Percentiles rank a stretch among this genome's conserved stretches.
These are phyloP conservation scores for Entoloma clypeatum DNA, from an alignment of 1,284 basidiomycete genomes.

Conservation along the genomic window DNA sequence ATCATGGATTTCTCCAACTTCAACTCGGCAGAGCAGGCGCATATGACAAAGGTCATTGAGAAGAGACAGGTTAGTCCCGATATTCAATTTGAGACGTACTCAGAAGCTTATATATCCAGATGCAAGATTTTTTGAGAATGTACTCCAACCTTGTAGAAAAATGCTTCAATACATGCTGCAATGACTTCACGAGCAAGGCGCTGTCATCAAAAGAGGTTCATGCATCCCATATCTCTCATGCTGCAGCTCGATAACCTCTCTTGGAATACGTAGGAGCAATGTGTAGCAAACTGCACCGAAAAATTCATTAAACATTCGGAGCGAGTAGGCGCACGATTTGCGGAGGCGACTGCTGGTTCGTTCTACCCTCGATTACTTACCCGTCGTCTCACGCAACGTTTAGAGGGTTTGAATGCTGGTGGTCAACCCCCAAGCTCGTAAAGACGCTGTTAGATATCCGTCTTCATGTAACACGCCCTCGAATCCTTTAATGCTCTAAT, in stretches of 20 bases:
- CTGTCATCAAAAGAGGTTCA: conserved; percentile 90
- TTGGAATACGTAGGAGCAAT: conserved; percentile 52
- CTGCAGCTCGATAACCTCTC: conserved; percentile 14
- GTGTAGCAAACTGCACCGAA: conserved; percentile 75
- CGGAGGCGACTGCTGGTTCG: conserved; percentile 85
- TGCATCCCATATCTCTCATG: neutral
- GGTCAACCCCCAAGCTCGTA: too few relatives aligned
- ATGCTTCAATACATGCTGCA: conserved; percentile 93
- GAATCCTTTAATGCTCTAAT: too few relatives aligned
- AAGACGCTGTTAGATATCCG: too few relatives aligned
- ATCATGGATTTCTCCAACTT: conserved; percentile 85
- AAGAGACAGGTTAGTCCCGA: conserved; percentile 78
- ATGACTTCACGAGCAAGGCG: conserved; percentile 96
- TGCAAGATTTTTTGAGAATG: conserved; percentile 97
- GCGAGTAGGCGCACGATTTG: conserved; percentile 88
- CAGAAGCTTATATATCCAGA: conserved; percentile 46
- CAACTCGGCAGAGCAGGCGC: conserved; percentile 83
- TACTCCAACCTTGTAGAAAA: conserved; percentile 96
- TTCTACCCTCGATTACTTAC: conserved; percentile 13
- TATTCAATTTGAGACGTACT: neutral
- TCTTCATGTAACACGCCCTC: too few relatives aligned
- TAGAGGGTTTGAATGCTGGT: conserved; percentile 34
- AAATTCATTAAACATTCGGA: conserved; percentile 99
- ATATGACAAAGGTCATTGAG: conserved; percentile 88
- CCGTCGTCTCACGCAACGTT: neutral